A percentile compares a stretch with the other conserved stretches of the same genome.
These are phyloP conservation scores for Trichosporon sp. DNA, from an alignment of 1,284 basidiomycete species.

Conservation along the genomic window DNA sequence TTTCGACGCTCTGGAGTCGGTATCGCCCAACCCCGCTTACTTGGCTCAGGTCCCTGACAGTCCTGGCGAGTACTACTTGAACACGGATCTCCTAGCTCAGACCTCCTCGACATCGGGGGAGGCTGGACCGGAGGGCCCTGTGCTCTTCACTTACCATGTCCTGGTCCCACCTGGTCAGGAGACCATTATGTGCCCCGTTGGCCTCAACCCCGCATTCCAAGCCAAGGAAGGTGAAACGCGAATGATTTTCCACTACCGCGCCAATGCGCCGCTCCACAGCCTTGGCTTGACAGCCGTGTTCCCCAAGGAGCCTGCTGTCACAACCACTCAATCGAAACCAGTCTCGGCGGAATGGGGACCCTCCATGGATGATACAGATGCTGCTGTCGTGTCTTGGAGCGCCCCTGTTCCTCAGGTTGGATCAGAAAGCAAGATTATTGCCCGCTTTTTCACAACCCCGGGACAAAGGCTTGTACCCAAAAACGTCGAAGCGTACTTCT, in stretches of 20 bases:
- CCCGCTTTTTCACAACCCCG: constrained; percentile 46
- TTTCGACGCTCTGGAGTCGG: constrained; percentile 52
- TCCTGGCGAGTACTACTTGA: constrained; percentile 51
- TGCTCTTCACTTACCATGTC: constrained; percentile 54
- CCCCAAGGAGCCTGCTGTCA: constrained; percentile 38
- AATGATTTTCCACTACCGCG: constrained; percentile 51
- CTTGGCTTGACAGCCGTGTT: constrained; percentile 47
- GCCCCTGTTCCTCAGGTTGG: constrained; percentile 1
- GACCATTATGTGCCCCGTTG: constrained; percentile 44
- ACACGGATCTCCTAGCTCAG: constrained; percentile 43
- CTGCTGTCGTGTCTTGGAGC: background rate
- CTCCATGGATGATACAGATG: constrained; percentile 10
- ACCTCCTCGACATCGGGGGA: constrained; percentile 18
- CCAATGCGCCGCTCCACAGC: constrained; percentile 31
- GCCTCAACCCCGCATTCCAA: constrained; percentile 52
- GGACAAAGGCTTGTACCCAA: constrained; percentile 30
- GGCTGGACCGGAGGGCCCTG: constrained; percentile 24
- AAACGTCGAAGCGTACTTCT: constrained; percentile 49
- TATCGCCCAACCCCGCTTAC: constrained; percentile 52
- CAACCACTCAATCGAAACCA: constrained; percentile 53
- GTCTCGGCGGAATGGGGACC: constrained; percentile 46
- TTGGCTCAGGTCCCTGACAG: constrained; percentile 45
- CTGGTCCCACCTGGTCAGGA: constrained; percentile 44
- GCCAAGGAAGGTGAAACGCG: constrained; percentile 51
- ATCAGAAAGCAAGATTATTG: constrained; percentile 50